phyloP scores from a whole-genome alignment of 2,329 filamentous ascomycete genomes.

The Beauveria asiatica region DNA sequence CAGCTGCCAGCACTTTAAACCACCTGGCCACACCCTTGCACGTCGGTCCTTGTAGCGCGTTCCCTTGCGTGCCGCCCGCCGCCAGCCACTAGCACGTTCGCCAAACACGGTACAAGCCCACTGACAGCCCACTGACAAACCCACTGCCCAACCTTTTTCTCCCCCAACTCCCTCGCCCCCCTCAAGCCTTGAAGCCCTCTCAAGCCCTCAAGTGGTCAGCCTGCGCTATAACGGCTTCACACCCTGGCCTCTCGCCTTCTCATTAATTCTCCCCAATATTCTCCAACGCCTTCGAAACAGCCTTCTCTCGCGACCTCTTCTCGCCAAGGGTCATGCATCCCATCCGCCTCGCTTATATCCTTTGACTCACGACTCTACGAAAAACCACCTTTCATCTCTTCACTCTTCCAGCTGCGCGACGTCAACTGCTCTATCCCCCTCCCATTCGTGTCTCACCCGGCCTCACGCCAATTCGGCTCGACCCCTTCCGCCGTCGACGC shows the following conservation, averaged over 20 bases:
- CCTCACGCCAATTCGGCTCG: slow-evolving; percentile 2
- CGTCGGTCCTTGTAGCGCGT: neutral
- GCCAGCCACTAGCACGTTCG: neutral
- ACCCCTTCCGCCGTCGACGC: slow-evolving; percentile 2
- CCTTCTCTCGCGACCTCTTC: neutral
- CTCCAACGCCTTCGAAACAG: slow-evolving; percentile 6
- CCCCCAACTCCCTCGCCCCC: neutral
- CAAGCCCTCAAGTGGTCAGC: neutral
- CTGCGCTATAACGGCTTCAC: slow-evolving; percentile 4
- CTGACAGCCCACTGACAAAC: neutral
- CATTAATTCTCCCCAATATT: neutral
- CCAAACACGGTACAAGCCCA: neutral
- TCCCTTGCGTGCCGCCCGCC: neutral
- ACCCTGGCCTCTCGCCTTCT: neutral
- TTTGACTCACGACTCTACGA: neutral
- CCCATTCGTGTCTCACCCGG: slow-evolving; percentile 5
- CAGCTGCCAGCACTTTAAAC: slow-evolving; percentile 8
- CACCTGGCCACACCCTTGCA: neutral
- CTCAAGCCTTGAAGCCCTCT: too few relatives aligned
- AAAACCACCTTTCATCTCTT: neutral
- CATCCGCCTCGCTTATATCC: neutral
- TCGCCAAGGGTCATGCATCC: neutral
- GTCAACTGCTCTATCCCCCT: neutral
- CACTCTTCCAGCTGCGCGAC: neutral
- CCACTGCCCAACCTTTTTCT: neutral